Evolutionary conservation across 179 eudicot genomes (phyloP), one percentile per base, ranked within the genome.

Genomic region (Vitellaria paradoxa): DNA sequence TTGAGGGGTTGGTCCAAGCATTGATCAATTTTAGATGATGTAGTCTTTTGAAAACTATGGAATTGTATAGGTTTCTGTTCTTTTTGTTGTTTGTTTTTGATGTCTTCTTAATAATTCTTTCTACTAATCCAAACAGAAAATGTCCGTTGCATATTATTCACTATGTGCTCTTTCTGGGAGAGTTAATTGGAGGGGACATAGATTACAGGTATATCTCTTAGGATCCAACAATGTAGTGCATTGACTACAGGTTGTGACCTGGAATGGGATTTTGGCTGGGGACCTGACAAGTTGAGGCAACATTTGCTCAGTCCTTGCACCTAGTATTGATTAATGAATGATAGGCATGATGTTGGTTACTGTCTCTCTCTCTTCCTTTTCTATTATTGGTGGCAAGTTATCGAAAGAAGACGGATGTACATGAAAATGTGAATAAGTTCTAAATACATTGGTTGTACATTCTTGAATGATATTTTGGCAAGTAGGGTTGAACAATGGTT

Each of bases 261-360:
- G 67, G 40, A 64, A 13, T 26, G 37, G 42, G 45, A 64, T 64
- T 26, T 64, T 64, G 67, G 67, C 26, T 64, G 67, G 5, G 12
- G 6, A 24, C n/a, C 60, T 55, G 60, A 55, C 60, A 55, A 55
- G 18, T 55, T 5, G 60, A 55, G 60, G 60, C 60, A 14, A 4
- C n/a, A 24, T 18, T 10, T 67, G 18, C 56, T 47, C 4, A 49
- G 72, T 20, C 30, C 40, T 69, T 55, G 12, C 56, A 52, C 3
- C 23, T 53, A 26, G 62, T 72, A 47, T 72, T 24, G 46, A 72
- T 53, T 17, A 18, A n/a, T 72, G 63, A 56, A 37, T 72, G 75
- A 52, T 37, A 9, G 24, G 61, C 64, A 53, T 72, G 9, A 55
- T 55, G 45, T 17, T 72, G 49, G 24, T 63, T 55, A 10, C 45